Evolutionary conservation across 2,329 filamentous ascomycete genomes (phyloP).

Genomic region (Cladobotryum mycophilum): DNA sequence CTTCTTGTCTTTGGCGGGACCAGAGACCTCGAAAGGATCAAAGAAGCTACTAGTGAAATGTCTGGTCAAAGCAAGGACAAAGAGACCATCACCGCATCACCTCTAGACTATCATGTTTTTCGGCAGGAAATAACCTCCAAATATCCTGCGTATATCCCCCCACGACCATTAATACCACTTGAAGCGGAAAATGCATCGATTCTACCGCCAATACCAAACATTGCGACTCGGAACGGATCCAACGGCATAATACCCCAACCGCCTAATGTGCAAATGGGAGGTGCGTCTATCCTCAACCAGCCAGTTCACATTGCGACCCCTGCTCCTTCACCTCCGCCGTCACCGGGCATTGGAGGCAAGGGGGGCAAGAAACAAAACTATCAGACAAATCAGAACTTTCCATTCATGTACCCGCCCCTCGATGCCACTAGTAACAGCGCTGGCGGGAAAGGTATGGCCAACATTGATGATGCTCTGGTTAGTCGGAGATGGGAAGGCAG

Average conservation of each 20-base stretch:
- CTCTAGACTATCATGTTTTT: slow-evolving; percentile 92
- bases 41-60: slow-evolving; percentile 61
- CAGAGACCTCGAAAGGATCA: slow-evolving; percentile 65
- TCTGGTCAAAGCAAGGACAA: slow-evolving; percentile 56
- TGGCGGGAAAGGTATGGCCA: slow-evolving; percentile 80
- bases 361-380: slow-evolving; percentile 98
- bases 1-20: slow-evolving; percentile 79
- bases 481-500: slow-evolving; percentile 88
- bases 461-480: slow-evolving; percentile 71
- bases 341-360: slow-evolving; percentile 79
- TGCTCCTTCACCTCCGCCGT: slow-evolving; percentile 89
- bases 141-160: slow-evolving; percentile 93
- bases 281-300: slow-evolving; percentile 83
- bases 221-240: slow-evolving; percentile 56
- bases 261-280: slow-evolving; percentile 48
- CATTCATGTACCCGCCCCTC: slow-evolving; percentile 91
- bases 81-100: slow-evolving; percentile 84
- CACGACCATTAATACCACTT: slow-evolving; percentile 72
- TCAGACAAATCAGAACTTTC: slow-evolving; percentile 97
- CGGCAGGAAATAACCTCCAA: slow-evolving; percentile 96
- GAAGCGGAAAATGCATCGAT: slow-evolving; percentile 89
- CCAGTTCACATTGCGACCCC: slow-evolving; percentile 98
- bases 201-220: slow-evolving; percentile 74
- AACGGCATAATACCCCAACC: slow-evolving; percentile 57
- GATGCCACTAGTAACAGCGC: slow-evolving; percentile 84